A percentile compares a stretch with the other conserved stretches of the same genome.
phyloP scores from a whole-genome alignment of 2,329 filamentous ascomycete species.

The Xenoacremonium recifei region DNA sequence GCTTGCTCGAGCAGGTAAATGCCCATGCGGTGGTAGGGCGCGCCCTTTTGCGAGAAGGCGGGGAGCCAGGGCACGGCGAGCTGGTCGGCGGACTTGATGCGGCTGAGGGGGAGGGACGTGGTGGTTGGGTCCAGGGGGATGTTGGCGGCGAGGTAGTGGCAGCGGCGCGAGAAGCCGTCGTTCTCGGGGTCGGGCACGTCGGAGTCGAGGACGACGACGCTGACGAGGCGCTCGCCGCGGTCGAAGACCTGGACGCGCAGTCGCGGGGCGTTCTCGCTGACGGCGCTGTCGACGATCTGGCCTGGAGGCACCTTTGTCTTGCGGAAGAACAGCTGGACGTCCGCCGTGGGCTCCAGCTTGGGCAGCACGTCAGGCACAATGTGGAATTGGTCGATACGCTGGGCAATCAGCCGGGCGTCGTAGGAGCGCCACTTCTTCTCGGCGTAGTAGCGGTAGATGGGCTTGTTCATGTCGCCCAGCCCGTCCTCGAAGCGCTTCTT shows the following conservation, averaged over 20 bases:
- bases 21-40: slow-evolving; percentile 85
- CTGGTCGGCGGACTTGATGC: slow-evolving; percentile 59
- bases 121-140: slow-evolving; percentile 51
- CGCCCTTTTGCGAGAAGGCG: slow-evolving; percentile 84
- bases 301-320: slow-evolving; percentile 70
- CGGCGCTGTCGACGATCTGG: slow-evolving; percentile 70
- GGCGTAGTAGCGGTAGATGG: slow-evolving; percentile 89
- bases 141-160: slow-evolving; percentile 80
- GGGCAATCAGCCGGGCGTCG: slow-evolving; percentile 73
- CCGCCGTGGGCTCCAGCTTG: slow-evolving; percentile 71
- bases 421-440: slow-evolving; percentile 85
- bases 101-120: slow-evolving; percentile 63
- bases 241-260: slow-evolving; percentile 86
- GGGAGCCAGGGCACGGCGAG: slow-evolving; percentile 80
- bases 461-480: slow-evolving; percentile 88
- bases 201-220: slow-evolving; percentile 81
- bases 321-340: slow-evolving; percentile 80
- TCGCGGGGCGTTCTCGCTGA: slow-evolving; percentile 71
- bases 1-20: slow-evolving; percentile 82
- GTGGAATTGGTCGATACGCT: slow-evolving; percentile 83
- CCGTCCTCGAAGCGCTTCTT: slow-evolving; percentile 95
- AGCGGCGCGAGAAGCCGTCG: slow-evolving; percentile 76
- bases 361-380: slow-evolving; percentile 87
- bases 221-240: slow-evolving; percentile 75
- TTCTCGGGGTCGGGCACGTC: slow-evolving; percentile 80